Evolutionary conservation across 192 early-diverging fungal species (phyloP).

Genomic region (Chytriomyces confervae): DNA sequence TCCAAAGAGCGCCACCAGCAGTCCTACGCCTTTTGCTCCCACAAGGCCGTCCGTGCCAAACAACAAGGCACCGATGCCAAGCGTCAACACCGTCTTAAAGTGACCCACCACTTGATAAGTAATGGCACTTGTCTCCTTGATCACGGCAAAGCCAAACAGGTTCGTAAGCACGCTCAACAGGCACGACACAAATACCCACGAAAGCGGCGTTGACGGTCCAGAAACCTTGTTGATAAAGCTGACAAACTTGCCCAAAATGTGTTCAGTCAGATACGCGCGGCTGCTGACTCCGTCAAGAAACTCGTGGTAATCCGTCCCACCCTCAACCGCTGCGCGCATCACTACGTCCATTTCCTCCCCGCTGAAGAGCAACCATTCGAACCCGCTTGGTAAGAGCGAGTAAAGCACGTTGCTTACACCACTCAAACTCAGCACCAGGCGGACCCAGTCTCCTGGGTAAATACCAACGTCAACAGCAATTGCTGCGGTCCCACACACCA

Average conservation of each 20-base stretch:
- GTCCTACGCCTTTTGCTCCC: constrained; percentile 16
- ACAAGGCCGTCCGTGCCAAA: constrained; percentile 10
- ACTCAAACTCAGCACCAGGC: background rate
- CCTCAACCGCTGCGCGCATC: background rate
- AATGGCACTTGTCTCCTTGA: constrained; percentile 20
- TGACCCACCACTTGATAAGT: constrained; percentile 25
- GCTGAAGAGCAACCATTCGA: constrained; percentile 21
- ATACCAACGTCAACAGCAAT: constrained; percentile 23
- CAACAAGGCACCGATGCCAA: constrained; percentile 7
- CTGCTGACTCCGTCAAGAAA: constrained; percentile 16
- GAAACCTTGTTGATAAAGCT: constrained; percentile 12
- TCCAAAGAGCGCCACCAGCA: constrained; percentile 10
- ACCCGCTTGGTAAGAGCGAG: background rate
- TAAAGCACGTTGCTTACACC: background rate
- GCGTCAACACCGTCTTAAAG: constrained; percentile 16
- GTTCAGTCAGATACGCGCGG: constrained; percentile 16
- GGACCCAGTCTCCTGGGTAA: constrained; percentile 23
- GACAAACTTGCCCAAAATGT: constrained; percentile 26
- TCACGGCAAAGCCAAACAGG: constrained; percentile 26
- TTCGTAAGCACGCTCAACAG: constrained; percentile 21
- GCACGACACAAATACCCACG: constrained; percentile 18
- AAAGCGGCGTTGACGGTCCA: background rate
- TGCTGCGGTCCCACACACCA: constrained; percentile 13
- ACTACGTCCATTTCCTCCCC: constrained; percentile 17
- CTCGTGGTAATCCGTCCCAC: constrained; percentile 4